phyloP scores from a whole-genome alignment of 768 basidiomycete genomes.

The Lactarius pseudohatsudake region DNA sequence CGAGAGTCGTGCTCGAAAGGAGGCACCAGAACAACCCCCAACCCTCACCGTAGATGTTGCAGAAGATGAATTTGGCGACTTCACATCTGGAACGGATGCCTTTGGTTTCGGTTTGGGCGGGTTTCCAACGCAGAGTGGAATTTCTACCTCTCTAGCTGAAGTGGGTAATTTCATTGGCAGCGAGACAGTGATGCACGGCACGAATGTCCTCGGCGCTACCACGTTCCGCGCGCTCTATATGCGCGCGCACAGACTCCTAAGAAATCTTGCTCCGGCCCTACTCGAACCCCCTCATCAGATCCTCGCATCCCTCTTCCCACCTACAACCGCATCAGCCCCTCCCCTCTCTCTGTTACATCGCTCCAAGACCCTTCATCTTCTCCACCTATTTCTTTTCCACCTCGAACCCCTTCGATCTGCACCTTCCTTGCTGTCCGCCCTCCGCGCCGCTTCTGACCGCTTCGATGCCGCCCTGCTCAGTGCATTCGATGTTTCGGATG shows the following conservation, averaged over 20 bases:
- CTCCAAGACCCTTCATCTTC: constrained; percentile 60
- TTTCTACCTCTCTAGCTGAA: constrained; percentile 39
- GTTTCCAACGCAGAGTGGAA: constrained; percentile 13
- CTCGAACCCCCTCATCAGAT: constrained; percentile 64
- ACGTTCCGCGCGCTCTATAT: constrained; percentile 58
- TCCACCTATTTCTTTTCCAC: constrained; percentile 73
- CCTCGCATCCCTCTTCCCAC: constrained; percentile 55
- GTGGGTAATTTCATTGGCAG: constrained; percentile 50
- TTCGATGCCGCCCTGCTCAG: constrained; percentile 87
- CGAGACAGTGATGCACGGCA: constrained; percentile 35
- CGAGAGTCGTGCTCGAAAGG: constrained; percentile 47
- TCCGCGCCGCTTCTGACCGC: constrained; percentile 79
- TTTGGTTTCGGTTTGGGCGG: constrained; percentile 15
- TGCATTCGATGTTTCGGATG: constrained; percentile 87
- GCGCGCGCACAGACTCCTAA: constrained; percentile 63
- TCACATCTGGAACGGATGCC: constrained; percentile 45
- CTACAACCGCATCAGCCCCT: constrained; percentile 36
- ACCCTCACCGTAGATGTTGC: constrained; percentile 57
- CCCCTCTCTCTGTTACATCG: constrained; percentile 37
- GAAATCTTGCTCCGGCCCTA: constrained; percentile 56
- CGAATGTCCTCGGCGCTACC: constrained; percentile 39
- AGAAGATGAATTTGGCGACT: constrained; percentile 91
- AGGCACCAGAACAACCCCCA: constrained; percentile 50
- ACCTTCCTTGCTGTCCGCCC: constrained; percentile 57
- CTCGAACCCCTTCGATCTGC: constrained; percentile 74